Percentiles rank a stretch among this genome's conserved stretches.
phyloP scores from a whole-genome alignment of 108 stramenopile species.

The Pseudonitzschia multistriata region DNA sequence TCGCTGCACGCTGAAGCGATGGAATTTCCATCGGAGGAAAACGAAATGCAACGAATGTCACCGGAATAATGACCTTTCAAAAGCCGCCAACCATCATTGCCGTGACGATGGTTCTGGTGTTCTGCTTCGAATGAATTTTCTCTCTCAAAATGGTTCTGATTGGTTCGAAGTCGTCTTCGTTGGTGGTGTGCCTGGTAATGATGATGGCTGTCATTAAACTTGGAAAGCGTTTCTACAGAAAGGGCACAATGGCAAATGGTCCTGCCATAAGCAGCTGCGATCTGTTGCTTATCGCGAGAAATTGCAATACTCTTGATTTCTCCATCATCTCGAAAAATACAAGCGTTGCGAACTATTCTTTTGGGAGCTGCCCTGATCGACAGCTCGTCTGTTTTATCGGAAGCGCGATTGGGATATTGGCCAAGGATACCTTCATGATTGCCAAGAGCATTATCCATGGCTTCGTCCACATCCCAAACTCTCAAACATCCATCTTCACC shows the following conservation, averaged over 20 bases:
- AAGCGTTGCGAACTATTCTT: neutral
- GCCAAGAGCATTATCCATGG: neutral
- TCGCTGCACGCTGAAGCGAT: slow-evolving; percentile 18
- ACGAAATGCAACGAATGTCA: slow-evolving; percentile 12
- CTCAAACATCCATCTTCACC: slow-evolving; percentile 9
- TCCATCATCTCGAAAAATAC: neutral
- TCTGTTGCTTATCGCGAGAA: neutral
- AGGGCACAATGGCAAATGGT: neutral
- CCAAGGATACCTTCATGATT: too few species aligned
- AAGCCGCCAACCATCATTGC: too few species aligned
- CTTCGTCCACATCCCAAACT: slow-evolving; percentile 2
- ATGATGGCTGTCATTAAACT: neutral
- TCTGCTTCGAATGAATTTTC: neutral
- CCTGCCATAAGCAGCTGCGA: neutral
- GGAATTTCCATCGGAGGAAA: slow-evolving; percentile 7
- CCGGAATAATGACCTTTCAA: slow-evolving; percentile 9
- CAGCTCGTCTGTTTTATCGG: too few species aligned
- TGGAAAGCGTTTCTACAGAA: neutral
- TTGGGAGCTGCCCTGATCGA: neutral
- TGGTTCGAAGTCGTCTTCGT: neutral
- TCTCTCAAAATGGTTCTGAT: neutral
- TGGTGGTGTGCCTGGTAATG: neutral
- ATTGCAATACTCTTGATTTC: slow-evolving; percentile 4
- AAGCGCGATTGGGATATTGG: too few species aligned
- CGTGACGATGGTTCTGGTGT: neutral